phyloP scores from a whole-genome alignment of 2,329 filamentous ascomycete genomes.

The Fusarium napiforme region DNA sequence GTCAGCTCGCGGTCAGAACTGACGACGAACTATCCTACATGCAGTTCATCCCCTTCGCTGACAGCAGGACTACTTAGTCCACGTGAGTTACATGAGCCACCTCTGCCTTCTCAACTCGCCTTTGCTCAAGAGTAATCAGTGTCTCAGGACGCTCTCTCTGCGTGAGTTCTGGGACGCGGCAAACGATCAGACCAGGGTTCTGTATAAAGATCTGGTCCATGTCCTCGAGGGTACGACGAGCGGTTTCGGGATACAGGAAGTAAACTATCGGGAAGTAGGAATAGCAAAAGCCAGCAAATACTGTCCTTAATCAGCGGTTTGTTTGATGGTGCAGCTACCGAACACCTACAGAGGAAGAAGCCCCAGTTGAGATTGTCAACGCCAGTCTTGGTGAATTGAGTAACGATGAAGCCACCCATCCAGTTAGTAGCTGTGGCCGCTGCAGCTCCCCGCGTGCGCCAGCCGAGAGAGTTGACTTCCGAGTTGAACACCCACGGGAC shows the following conservation, averaged over 20 bases:
- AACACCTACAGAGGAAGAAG: neutral
- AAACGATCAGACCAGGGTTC: neutral
- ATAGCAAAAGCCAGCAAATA: neutral
- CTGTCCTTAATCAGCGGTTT: neutral
- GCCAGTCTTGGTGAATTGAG: neutral
- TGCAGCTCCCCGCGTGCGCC: neutral
- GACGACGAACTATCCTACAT: too few species aligned
- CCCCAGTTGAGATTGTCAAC: neutral
- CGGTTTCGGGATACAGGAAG: neutral
- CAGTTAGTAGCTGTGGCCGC: neutral
- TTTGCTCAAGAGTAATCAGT: neutral
- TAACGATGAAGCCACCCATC: neutral
- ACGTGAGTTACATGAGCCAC: neutral
- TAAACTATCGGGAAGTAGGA: neutral
- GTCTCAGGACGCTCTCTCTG: neutral
- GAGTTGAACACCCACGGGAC: neutral
- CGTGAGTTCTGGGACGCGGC: neutral
- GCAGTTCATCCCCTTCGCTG: too few species aligned
- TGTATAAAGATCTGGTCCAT: constrained; percentile 1
- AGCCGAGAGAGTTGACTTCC: neutral
- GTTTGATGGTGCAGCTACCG: accelerated
- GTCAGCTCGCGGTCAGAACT: too few species aligned
- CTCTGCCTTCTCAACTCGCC: neutral
- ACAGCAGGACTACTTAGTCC: too few species aligned
- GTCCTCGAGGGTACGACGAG: neutral